Conservation (phyloP, 2,329 filamentous ascomycete species). For the Fusarium pilosicola region DNA sequence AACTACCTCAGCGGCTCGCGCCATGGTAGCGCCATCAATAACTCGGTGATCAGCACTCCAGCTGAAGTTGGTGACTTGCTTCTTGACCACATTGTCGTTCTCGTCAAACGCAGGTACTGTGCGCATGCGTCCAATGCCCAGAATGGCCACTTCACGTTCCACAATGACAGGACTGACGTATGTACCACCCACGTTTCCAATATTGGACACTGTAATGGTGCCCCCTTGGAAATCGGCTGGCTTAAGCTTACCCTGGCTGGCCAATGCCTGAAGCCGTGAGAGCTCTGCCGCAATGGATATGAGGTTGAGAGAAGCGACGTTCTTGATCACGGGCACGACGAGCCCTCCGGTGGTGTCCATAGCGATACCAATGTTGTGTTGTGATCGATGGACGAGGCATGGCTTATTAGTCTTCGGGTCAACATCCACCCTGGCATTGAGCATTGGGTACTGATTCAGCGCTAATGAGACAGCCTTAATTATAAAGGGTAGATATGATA, state of each 20-base stretch:
- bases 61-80: conserved; percentile 88
- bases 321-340: conserved; percentile 89
- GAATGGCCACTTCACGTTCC: conserved; percentile 88
- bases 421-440: conserved; percentile 85
- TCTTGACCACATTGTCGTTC: conserved; percentile 70
- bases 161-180: conserved; percentile 93
- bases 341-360: conserved; percentile 93
- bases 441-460: conserved; percentile 81
- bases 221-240: conserved; percentile 82
- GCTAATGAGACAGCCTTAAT: conserved; percentile 94
- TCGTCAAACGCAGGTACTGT: conserved; percentile 81
- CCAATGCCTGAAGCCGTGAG: conserved; percentile 75
- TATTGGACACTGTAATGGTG: conserved; percentile 96
- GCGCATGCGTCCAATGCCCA: conserved; percentile 86
- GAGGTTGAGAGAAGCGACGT: conserved; percentile 82
- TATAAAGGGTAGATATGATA: conserved; percentile 93
- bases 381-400: conserved; percentile 77
- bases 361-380: conserved; percentile 95
- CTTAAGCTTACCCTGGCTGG: conserved; percentile 77
- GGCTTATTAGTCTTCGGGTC: conserved; percentile 70
- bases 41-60: conserved; percentile 97
- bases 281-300: conserved; percentile 82
- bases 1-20: conserved; percentile 86
- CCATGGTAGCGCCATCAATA: conserved; percentile 94
- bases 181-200: conserved; percentile 92